These are phyloP conservation scores for Ceratobasidium sp. DNA, from an alignment of 1,284 basidiomycete species.

Conservation along the genomic window DNA sequence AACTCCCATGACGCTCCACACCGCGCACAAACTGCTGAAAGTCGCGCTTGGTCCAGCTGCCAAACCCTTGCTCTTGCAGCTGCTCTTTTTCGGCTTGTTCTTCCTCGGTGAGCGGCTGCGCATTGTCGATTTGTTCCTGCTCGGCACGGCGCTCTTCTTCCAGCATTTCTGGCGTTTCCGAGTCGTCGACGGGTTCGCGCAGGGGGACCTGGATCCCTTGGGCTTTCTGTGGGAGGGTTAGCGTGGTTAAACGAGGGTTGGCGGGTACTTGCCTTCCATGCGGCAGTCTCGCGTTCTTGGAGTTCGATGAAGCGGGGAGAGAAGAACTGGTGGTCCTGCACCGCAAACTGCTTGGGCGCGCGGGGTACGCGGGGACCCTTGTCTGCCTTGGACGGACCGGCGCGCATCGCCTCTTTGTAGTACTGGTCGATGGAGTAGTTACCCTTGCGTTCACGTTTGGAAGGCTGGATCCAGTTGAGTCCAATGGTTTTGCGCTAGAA, in stretches of 20 bases:
- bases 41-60: conserved; percentile 89
- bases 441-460: conserved; percentile 93
- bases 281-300: conserved; percentile 87
- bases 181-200: conserved; percentile 71
- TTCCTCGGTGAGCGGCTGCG: conserved; percentile 86
- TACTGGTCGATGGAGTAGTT: conserved; percentile 96
- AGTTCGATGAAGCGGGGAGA: conserved; percentile 81
- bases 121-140: conserved; percentile 86
- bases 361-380: conserved; percentile 84
- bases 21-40: conserved; percentile 91
- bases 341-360: conserved; percentile 87
- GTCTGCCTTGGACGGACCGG: conserved; percentile 77
- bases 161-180: conserved; percentile 83
- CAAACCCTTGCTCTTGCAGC: conserved; percentile 81
- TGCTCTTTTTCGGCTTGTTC: conserved; percentile 82
- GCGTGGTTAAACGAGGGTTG: background rate
- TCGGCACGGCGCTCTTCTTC: conserved; percentile 82
- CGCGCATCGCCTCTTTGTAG: conserved; percentile 91
- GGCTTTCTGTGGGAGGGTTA: conserved; percentile 21
- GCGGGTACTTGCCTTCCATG: conserved; percentile 66
- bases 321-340: conserved; percentile 99
- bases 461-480: conserved; percentile 86
- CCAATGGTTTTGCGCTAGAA: conserved; percentile 71
- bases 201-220: conserved; percentile 50
- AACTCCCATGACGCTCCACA: conserved; percentile 86